Evolutionary conservation across 176 grass and related monocot species (phyloP), one percentile per base, ranked within the genome.

Genomic region (Luzula sylvatica): DNA sequence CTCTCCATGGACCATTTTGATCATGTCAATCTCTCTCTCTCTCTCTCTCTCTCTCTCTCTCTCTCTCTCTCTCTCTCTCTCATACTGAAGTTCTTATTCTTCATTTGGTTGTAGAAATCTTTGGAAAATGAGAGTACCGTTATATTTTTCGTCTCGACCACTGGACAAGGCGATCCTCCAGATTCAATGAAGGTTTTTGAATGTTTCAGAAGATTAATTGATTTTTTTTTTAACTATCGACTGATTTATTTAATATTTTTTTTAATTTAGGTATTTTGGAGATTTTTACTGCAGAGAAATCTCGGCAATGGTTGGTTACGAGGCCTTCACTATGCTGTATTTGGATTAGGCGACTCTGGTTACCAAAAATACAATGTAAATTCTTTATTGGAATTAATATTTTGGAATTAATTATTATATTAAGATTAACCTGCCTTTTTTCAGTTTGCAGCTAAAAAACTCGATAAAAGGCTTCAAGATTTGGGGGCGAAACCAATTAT

Each of bases 351-450:
- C 2, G 90, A 96, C 73, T 96, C 90, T n/a, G 84, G 90, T 3
- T 96, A 88, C 71, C 90, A 86, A 58, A 96, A 96, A 71, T 96
- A 96, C 70, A 96, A 88, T 65, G 90, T 88, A 63, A 3, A 16
- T 39, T 12, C 15, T 32, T 57, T 38, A 35, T 13, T 40, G 20
- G 12, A 40, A 8, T 20, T 58, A 23, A 23, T 20, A 42, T 6
- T 42, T 40, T n/a, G 1, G 22, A 35, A 40, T 17, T 23, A 12
- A 2, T 42, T 41, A 58, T 41, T 58, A 4, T 58, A 39, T 23
- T 77, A 14, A 60, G 11, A 63, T 4, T n/a, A 41, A 59, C 9
- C 14, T 71, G 20, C n/a, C 46, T 23, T 64, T 61, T 30, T 74
- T 65, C 79, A 94, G 88, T 87, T 94, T 81, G 56, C 68, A 63